A percentile compares a stretch with the other conserved stretches of the same genome.
These are phyloP conservation scores for Termitomyces sp. DNA, from an alignment of 768 basidiomycete species.

Conservation along the genomic window DNA sequence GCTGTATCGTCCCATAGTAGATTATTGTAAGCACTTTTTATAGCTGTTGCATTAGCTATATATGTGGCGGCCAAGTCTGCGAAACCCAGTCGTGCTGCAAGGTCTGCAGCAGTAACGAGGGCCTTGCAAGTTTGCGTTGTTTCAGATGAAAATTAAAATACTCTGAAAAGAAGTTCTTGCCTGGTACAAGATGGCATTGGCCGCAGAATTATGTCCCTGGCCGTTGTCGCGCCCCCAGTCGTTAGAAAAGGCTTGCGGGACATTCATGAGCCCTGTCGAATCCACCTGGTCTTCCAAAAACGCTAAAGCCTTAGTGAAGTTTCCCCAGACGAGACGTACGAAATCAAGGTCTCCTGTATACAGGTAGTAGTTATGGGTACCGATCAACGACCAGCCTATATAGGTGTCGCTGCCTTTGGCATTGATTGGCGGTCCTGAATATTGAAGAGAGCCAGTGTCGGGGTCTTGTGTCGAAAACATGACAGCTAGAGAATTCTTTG, in stretches of 20 bases:
- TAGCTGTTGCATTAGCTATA: constrained; percentile 25
- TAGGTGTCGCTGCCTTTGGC: constrained; percentile 36
- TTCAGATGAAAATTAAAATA: neutral
- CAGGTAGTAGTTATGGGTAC: constrained; percentile 32
- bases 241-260: constrained; percentile 32
- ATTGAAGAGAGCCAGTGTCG: constrained; percentile 36
- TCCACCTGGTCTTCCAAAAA: constrained; percentile 38
- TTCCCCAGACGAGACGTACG: constrained; percentile 35
- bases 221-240: constrained; percentile 46
- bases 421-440: constrained; percentile 34
- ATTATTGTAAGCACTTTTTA: constrained; percentile 36
- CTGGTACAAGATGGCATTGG: constrained; percentile 39
- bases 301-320: constrained; percentile 32
- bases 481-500: constrained; percentile 41
- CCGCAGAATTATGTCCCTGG: constrained; percentile 40
- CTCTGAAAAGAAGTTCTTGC: constrained; percentile 14
- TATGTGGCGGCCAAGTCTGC: constrained; percentile 19
- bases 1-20: constrained; percentile 35
- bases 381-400: constrained; percentile 45
- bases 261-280: constrained; percentile 31
- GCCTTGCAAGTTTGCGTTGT: constrained; percentile 16
- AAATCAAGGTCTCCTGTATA: constrained; percentile 44
- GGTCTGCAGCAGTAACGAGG: constrained; percentile 27
- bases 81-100: constrained; percentile 25
- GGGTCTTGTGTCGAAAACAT: constrained; percentile 45